Percentiles rank a stretch among this genome's conserved stretches.
Evolutionary conservation across 352 stramenopile species (phyloP).

Genomic region (Thraustotheca clavata): DNA sequence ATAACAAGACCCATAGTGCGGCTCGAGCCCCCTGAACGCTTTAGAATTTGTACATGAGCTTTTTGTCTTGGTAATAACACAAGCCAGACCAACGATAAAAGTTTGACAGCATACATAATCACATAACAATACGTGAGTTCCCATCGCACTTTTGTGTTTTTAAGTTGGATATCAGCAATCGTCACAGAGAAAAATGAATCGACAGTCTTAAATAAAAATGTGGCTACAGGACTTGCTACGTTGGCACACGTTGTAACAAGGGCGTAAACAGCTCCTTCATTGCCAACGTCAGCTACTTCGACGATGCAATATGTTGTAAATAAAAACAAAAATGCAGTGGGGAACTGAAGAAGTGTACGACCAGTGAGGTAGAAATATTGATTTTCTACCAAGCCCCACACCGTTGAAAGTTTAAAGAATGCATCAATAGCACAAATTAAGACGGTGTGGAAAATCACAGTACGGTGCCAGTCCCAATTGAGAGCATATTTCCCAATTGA

Average conservation of each 20-base stretch:
- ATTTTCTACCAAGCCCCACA: slow-evolving; percentile 41
- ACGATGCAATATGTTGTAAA: slow-evolving; percentile 44
- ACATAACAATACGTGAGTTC: slow-evolving; percentile 42
- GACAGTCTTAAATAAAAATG: slow-evolving; percentile 40
- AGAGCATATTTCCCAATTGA: slow-evolving; percentile 33
- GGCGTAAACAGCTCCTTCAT: slow-evolving; percentile 1
- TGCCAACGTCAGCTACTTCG: slow-evolving; percentile 12
- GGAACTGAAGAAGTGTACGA: slow-evolving; percentile 38
- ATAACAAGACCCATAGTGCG: slow-evolving; percentile 22
- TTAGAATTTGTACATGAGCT: slow-evolving; percentile 34
- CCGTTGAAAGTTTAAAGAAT: slow-evolving; percentile 41
- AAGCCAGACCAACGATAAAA: slow-evolving; percentile 40
- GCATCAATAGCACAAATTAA: slow-evolving; percentile 32
- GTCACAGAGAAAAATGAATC: slow-evolving; percentile 41
- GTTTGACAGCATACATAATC: slow-evolving; percentile 48
- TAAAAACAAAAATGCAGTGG: slow-evolving; percentile 38
- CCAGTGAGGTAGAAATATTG: slow-evolving; percentile 55
- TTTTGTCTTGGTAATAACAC: slow-evolving; percentile 45
- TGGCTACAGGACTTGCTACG: background rate
- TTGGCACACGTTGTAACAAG: background rate
- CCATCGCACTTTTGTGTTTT: slow-evolving; percentile 23
- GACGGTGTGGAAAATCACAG: slow-evolving; percentile 34
- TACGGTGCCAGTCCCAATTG: slow-evolving; percentile 37
- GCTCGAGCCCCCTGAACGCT: slow-evolving; percentile 33
- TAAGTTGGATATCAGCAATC: slow-evolving; percentile 31